Evolutionary conservation across 306 rosid species (phyloP).

Genomic region (Sophora flavescens): DNA sequence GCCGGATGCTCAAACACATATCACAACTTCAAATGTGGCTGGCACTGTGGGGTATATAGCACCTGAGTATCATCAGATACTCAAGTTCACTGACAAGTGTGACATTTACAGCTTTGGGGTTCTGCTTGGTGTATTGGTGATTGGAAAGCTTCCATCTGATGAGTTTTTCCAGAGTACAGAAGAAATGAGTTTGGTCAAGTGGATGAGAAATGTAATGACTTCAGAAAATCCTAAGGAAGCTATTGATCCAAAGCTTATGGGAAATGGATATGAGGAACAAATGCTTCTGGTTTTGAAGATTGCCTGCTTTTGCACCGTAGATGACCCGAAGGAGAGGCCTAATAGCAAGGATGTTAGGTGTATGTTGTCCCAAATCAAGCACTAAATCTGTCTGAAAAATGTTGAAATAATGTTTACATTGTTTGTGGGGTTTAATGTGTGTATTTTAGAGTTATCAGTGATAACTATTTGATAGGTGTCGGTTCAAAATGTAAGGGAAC

Average conservation of each 20-base stretch:
- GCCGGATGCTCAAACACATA: slow-evolving; percentile 79
- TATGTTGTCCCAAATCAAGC: slow-evolving; percentile 82
- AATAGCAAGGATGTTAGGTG: slow-evolving; percentile 86
- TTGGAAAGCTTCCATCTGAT: slow-evolving; percentile 83
- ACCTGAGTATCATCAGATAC: slow-evolving; percentile 88
- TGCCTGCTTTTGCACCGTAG: slow-evolving; percentile 88
- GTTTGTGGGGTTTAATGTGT: background rate
- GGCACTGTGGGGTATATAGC: slow-evolving; percentile 92
- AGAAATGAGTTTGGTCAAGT: slow-evolving; percentile 85
- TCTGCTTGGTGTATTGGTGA: slow-evolving; percentile 78
- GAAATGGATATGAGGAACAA: slow-evolving; percentile 82
- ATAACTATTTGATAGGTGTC: background rate
- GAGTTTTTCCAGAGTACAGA: slow-evolving; percentile 67
- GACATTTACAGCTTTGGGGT: slow-evolving; percentile 92
- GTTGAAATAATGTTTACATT: slow-evolving; percentile 24
- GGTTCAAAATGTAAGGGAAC: slow-evolving; percentile 16
- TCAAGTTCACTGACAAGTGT: slow-evolving; percentile 92
- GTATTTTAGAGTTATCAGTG: background rate
- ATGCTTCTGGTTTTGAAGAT: slow-evolving; percentile 92
- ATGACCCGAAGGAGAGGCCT: slow-evolving; percentile 88
- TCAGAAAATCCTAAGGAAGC: slow-evolving; percentile 72
- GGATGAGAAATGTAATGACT: slow-evolving; percentile 75
- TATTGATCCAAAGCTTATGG: slow-evolving; percentile 64
- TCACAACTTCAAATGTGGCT: slow-evolving; percentile 74
- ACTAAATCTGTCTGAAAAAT: slow-evolving; percentile 40